A percentile compares a stretch with the other conserved stretches of the same genome.
phyloP scores from a whole-genome alignment of 2,329 filamentous ascomycete species.

The Aspergillus sclerotialis region DNA sequence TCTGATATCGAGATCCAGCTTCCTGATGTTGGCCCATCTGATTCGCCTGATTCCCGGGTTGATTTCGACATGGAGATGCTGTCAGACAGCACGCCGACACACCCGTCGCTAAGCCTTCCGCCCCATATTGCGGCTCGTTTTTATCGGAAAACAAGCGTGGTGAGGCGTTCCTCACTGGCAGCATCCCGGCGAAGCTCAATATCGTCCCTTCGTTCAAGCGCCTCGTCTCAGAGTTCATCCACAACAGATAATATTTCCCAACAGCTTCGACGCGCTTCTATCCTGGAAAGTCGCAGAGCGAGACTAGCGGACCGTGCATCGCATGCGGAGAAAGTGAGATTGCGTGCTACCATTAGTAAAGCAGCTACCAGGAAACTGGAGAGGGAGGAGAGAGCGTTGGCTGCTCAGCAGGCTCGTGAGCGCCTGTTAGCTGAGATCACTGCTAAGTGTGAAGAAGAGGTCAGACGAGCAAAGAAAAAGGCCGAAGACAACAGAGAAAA shows the following conservation, averaged over 20 bases:
- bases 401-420: constrained; percentile 57
- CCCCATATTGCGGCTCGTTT: constrained; percentile 58
- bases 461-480: constrained; percentile 58
- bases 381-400: constrained; percentile 56
- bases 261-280: constrained; percentile 58
- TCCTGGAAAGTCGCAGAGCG: constrained; percentile 58
- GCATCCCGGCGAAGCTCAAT: constrained; percentile 60
- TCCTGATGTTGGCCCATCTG: constrained; percentile 25
- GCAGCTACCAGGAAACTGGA: constrained; percentile 50
- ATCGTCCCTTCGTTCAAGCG: constrained; percentile 53
- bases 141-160: constrained; percentile 46
- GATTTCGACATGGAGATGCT: constrained; percentile 38
- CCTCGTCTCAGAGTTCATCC: constrained; percentile 40
- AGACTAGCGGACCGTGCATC: constrained; percentile 57
- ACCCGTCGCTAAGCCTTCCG: constrained; percentile 43
- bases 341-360: constrained; percentile 57
- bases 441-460: constrained; percentile 59
- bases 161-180: constrained; percentile 53
- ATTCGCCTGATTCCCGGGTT: constrained; percentile 17
- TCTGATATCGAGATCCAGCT: constrained; percentile 37
- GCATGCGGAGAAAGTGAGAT: constrained; percentile 59
- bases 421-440: constrained; percentile 58
- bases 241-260: constrained; percentile 57
- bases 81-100: constrained; percentile 26
- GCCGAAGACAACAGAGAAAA: constrained; percentile 60